A percentile compares a stretch with the other conserved stretches of the same genome.
These are phyloP conservation scores for Agarophyton chilense DNA, from an alignment of 23 red algal genomes.

Conservation along the genomic window DNA sequence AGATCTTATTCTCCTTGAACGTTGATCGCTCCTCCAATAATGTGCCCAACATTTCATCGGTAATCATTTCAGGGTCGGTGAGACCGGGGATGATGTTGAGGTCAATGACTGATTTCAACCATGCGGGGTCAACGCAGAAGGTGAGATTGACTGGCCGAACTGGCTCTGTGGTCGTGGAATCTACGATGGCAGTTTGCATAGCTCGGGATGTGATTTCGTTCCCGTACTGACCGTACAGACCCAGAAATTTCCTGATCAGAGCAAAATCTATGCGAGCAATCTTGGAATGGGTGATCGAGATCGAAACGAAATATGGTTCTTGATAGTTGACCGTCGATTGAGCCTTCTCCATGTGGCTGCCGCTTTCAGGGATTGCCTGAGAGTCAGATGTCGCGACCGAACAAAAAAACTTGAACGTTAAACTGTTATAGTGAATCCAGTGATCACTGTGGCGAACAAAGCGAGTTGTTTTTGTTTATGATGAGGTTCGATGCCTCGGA, in stretches of 20 bases:
- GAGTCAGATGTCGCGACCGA: background rate
- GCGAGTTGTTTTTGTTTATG: too few relatives aligned
- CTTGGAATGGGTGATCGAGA: background rate
- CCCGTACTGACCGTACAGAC: background rate
- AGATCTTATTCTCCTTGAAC: background rate
- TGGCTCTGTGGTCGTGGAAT: background rate
- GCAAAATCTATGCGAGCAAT: background rate
- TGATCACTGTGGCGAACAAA: too few relatives aligned
- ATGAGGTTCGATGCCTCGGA: too few relatives aligned
- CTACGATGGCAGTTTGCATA: background rate
- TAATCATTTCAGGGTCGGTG: background rate
- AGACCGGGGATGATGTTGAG: background rate
- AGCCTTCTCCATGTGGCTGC: background rate
- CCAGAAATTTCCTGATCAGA: background rate
- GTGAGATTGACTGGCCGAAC: too few relatives aligned
- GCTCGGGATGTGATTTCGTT: background rate
- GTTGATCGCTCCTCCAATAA: background rate
- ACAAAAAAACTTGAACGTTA: too few relatives aligned
- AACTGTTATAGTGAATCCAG: too few relatives aligned
- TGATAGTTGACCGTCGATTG: background rate
- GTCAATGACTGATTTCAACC: background rate
- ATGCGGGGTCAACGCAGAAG: background rate
- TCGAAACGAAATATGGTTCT: constrained; percentile 4
- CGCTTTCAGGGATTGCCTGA: background rate
- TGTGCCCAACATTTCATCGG: background rate